Base-by-base conservation (phyloP, 1,284 basidiomycete genomes). In the Rhodotorula sp. region DNA sequence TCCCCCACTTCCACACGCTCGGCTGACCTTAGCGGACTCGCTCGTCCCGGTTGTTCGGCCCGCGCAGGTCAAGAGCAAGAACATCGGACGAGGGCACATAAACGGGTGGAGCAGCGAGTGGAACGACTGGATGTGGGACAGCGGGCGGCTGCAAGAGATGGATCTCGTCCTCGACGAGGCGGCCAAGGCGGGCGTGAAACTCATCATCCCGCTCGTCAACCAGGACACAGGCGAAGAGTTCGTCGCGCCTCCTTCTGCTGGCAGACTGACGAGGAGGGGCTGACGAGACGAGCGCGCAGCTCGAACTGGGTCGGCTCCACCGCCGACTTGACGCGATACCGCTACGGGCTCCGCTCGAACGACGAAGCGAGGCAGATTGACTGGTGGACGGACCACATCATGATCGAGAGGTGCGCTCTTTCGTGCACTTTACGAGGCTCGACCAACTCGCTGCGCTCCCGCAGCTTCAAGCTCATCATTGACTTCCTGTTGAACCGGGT, bases 61-160 rank as follows among this genome's bases (percentile, higher is more conserved):
- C 6, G 21, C 1, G 29, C 39, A 76, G 73, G 70, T 78, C 64
- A 76, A 76, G 53, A 71, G 70, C 41, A 69, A 71, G 32, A 77
- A 77, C 56, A 71, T 77, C 55, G 76, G 67, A 17, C 64, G 73
- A 27, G 80, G 77, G 8, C 79, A 79, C 58, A 77, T 80, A 66
- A 76, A 76, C 32, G 72, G 77, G 36, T 79, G 76, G 77, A 70
- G 75, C 34, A n/a, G 12, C 37, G 67, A 71, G 17, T 77, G 69
- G 71, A 71, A 72, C 36, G 78, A 80, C 65, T 79, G 79, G 78
- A 75, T 76, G 44, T 80, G 78, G 73, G 77, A 79, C 60, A 66
- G 70, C 10, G 74, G 53, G 5, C 46, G 71, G 10, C 70, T 80
- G 29, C 34, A 62, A 51, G 73, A 78, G 72, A 72, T 80, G 61